Evolutionary conservation across 2,329 filamentous ascomycete species (phyloP), one percentile per base, ranked within the genome.

Genomic region (Dothidotthia symphoricarpi): DNA sequence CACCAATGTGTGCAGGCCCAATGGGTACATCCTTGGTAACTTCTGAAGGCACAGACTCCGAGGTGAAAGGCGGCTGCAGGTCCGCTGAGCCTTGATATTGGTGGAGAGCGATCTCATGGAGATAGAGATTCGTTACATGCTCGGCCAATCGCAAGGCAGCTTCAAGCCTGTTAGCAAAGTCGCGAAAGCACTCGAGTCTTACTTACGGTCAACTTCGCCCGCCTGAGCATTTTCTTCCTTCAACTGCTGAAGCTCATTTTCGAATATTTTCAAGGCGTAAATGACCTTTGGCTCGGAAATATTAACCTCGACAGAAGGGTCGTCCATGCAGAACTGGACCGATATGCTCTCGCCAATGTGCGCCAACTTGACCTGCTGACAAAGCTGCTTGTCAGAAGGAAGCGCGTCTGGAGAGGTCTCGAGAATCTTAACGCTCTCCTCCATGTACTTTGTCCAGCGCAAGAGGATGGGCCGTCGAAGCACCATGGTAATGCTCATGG

Each of bases 401-500:
- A 76, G 58, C 3, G 77, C 75, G 13, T 82, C 76, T 0, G 75
- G 69, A 3, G 78, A 77, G 1, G 64, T 75, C 46, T 77, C 73
- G 5, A 83, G 66, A 8, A 79, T 72, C 8, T 78, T 73, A 24
- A 83, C 61, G 49, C 76, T 81, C 51, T 83, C 78, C 31, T 80
- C 76, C 71, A 81, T 81, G 57, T 82, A 82, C 19, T 78, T 73
- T 16, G 74, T 76, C 77, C 79, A 82, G 12, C 77, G 75, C 13
- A 82, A 67, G 2, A 82, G 68, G 26, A 81, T 77, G 0, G 77
- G 73, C 11, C 80, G 72, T 27, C 80, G 70, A 25, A 82, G 64
- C 8, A 80, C 74, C 70, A 80, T 78, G 12, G 78, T 72, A 8
- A 75, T 75, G 51, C 77, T 81, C 45, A 53, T 76, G 36, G 74